Percentiles rank a stretch among this genome's conserved stretches.
phyloP scores from a whole-genome alignment of 1,139 yeast genomes.

The Hansenula lynferdii region DNA sequence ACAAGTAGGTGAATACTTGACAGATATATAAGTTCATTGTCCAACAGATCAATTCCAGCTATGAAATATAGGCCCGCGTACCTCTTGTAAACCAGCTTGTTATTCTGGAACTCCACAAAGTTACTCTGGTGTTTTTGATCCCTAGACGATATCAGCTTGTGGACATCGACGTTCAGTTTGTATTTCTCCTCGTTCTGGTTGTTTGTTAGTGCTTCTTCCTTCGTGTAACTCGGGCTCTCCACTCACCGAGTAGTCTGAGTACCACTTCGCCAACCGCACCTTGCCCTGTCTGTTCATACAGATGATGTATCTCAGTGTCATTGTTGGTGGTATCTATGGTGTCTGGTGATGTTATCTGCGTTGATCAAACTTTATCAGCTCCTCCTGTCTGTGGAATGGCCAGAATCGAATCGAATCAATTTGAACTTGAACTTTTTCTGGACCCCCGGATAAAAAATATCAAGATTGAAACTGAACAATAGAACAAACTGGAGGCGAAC shows the following conservation, averaged over 20 bases:
- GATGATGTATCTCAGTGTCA: conserved; percentile 76
- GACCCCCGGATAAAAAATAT: no score
- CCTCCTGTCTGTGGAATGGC: no score
- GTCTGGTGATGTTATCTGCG: no score
- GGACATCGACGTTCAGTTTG: conserved; percentile 59
- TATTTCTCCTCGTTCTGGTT: conserved; percentile 46
- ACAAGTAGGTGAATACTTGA: conserved; percentile 88
- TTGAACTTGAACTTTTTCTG: no score
- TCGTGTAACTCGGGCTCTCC: not conserved
- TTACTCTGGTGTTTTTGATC: conserved; percentile 82
- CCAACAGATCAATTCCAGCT: conserved; percentile 67
- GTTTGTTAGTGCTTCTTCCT: no score
- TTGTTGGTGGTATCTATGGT: no score
- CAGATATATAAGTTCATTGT: conserved; percentile 75
- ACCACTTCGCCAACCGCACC: conserved; percentile 84
- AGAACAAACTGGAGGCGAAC: not conserved
- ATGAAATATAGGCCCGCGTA: conserved; percentile 92
- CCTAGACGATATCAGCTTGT: conserved; percentile 73
- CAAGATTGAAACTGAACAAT: not conserved
- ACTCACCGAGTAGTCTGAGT: conserved; percentile 26
- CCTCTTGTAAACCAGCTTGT: conserved; percentile 77
- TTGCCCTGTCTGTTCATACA: conserved; percentile 94
- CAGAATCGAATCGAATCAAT: no score
- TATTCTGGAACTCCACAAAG: conserved; percentile 67
- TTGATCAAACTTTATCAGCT: no score